Evolutionary conservation across 2,329 filamentous ascomycete species (phyloP).

Genomic region (Chaetomium sp.): DNA sequence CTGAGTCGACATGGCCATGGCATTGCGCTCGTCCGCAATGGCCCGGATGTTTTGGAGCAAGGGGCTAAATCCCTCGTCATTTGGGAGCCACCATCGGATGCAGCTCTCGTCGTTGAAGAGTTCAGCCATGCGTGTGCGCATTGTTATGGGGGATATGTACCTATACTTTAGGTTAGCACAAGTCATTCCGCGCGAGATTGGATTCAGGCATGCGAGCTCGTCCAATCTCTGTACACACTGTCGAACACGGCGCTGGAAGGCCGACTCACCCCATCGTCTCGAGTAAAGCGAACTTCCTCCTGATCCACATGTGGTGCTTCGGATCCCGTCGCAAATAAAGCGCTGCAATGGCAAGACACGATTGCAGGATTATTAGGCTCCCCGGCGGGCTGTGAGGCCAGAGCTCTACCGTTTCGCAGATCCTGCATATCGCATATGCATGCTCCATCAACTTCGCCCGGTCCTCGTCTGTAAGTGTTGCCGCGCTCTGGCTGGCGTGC

Average conservation of each 20-base stretch:
- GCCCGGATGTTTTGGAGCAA: constrained; percentile 76
- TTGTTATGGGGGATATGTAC: constrained; percentile 77
- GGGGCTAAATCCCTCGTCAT: constrained; percentile 73
- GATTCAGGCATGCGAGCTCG: not conserved
- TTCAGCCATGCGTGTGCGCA: constrained; percentile 74
- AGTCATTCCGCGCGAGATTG: not conserved
- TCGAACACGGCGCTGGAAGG: not conserved
- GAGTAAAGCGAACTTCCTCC: constrained; percentile 74
- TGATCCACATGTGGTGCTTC: constrained; percentile 75
- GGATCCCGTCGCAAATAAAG: constrained; percentile 78
- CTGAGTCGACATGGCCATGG: constrained; percentile 58
- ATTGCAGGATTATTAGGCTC: constrained; percentile 71
- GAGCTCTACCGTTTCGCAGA: constrained; percentile 76
- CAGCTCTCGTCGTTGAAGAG: constrained; percentile 73
- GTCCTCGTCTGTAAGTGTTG: constrained; percentile 54
- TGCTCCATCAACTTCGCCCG: constrained; percentile 59
- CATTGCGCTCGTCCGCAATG: constrained; percentile 77
- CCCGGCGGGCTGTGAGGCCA: constrained; percentile 73
- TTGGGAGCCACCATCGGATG: constrained; percentile 85
- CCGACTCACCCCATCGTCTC: constrained; percentile 74
- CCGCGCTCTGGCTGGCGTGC: constrained; percentile 73
- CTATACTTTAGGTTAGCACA: constrained; percentile 48
- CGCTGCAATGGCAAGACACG: constrained; percentile 72
- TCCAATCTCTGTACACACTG: not conserved
- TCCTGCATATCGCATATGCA: constrained; percentile 71